Evolutionary conservation across 108 stramenopile species (phyloP).

Genomic region (Cyclotella baltica): DNA sequence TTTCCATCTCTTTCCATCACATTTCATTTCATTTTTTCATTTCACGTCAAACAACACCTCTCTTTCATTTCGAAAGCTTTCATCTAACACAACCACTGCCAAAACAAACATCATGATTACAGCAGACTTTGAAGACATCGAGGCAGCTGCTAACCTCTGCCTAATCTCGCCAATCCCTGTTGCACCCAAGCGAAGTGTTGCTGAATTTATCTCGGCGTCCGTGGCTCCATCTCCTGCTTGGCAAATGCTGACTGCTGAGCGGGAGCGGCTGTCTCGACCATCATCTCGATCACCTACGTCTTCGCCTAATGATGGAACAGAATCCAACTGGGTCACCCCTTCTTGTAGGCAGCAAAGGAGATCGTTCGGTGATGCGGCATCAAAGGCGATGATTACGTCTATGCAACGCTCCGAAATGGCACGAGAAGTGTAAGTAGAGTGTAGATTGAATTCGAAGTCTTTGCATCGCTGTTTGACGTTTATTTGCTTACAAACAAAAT

Average conservation of each 20-base stretch:
- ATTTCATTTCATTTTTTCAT: too few relatives aligned
- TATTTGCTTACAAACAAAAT: not conserved
- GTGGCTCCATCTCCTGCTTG: not conserved
- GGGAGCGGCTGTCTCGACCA: too few relatives aligned
- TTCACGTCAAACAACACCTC: too few relatives aligned
- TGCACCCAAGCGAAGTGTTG: not conserved
- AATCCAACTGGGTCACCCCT: not conserved
- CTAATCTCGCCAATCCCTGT: slow-evolving; percentile 13
- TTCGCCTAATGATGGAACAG: not conserved
- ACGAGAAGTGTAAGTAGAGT: slow-evolving; percentile 1
- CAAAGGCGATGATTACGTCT: not conserved
- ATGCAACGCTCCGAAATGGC: slow-evolving; percentile 8
- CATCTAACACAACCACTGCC: too few relatives aligned
- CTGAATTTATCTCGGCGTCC: not conserved
- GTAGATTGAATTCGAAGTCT: too few relatives aligned
- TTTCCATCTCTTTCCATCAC: too few relatives aligned
- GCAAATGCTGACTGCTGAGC: too few relatives aligned
- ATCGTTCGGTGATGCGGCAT: not conserved
- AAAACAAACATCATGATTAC: too few relatives aligned
- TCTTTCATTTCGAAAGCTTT: too few relatives aligned
- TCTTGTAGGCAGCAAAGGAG: not conserved
- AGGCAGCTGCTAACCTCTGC: not conserved
- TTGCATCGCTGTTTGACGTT: not conserved
- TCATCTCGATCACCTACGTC: too few relatives aligned
- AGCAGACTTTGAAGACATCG: not conserved